Base-by-base conservation (phyloP, 2,329 filamentous ascomycete species). In the Nemania abortiva region DNA sequence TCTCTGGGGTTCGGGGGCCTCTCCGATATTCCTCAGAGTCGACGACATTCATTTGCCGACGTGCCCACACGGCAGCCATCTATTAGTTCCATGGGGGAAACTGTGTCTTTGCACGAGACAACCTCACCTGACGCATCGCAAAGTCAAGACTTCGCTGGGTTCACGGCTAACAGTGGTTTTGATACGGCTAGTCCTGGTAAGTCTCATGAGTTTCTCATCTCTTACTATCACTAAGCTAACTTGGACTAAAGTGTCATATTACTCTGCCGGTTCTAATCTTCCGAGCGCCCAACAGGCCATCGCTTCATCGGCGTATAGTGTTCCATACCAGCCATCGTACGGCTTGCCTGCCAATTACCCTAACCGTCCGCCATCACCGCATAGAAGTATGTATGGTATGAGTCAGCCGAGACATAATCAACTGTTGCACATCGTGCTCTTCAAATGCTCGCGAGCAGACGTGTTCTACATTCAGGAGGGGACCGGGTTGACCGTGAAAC, bases 381-480 rank as follows among this genome's bases (percentile, higher is more conserved):
- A 90, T 76, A 85, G 89, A 58, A 86, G 82, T 74, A 85, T 89
- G 77, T 91, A 90, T 74, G 85, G 85, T 58, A 85, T 90, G 77
- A 82, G 84, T 37, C 89, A 88, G 76, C 88, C 86, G 45, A 87
- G 87, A 57, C 87, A 88, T 74, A 91, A 89, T 72, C 91, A 94
- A 78, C 85, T 91, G 7, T 86, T 97, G 9, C 95, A 95, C 79
- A 91, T 99, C 62, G 95, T 99, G 18, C 89, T 95, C 6, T 99
- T 99, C 88, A 99, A 99, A 81, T 98, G 95, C 79, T 94, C 93
- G 42, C 89, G 96, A 70, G 95, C 95, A 45, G 96, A 98, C 77
- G 93, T 98, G 10, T 99, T 98, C 80, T 98, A 97, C 81, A 94
- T 98, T 39, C 95, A 97, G 79, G 95, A 98, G 79, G 95, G 95